Evolutionary conservation across 306 rosid genomes (phyloP).

Genomic region (Sesbania bispinosa): DNA sequence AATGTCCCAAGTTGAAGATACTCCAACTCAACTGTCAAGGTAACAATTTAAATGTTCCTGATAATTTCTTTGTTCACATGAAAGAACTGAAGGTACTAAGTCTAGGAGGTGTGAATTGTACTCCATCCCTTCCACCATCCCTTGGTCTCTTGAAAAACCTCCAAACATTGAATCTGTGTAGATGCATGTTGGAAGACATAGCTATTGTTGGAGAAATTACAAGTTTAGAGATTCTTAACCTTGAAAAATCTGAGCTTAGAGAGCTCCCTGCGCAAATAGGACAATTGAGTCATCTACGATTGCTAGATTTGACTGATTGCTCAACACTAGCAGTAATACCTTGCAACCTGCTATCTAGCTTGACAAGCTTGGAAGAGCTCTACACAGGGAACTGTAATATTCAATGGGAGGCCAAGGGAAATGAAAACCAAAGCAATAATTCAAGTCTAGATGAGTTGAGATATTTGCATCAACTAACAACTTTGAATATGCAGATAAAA

Average conservation of each 20-base stretch:
- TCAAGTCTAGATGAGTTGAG: constrained; percentile 34
- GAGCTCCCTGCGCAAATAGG: constrained; percentile 31
- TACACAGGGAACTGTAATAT: constrained; percentile 25
- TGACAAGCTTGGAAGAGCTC: constrained; percentile 38
- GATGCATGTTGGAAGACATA: constrained; percentile 36
- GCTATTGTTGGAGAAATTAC: constrained; percentile 23
- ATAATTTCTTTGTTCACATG: constrained; percentile 30
- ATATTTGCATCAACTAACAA: constrained; percentile 22
- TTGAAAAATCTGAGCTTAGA: constrained; percentile 23
- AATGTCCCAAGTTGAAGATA: constrained; percentile 35
- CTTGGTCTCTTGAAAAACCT: constrained; percentile 28
- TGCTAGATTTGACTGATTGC: constrained; percentile 38
- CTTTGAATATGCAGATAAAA: constrained; percentile 21
- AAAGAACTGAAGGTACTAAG: constrained; percentile 34
- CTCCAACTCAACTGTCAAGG: constrained; percentile 22
- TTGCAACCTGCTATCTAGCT: constrained; percentile 14
- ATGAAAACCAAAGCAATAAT: not conserved
- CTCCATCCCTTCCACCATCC: constrained; percentile 23
- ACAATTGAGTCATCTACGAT: constrained; percentile 8
- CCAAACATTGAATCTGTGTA: constrained; percentile 27
- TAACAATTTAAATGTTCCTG: constrained; percentile 28
- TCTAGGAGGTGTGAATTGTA: constrained; percentile 26
- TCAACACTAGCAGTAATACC: constrained; percentile 20
- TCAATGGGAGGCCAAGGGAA: constrained; percentile 29
- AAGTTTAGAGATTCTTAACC: constrained; percentile 34